Evolutionary conservation across 345 rosid species (phyloP), one percentile per base, ranked within the genome.

Genomic region (Stellera chamaejasme): DNA sequence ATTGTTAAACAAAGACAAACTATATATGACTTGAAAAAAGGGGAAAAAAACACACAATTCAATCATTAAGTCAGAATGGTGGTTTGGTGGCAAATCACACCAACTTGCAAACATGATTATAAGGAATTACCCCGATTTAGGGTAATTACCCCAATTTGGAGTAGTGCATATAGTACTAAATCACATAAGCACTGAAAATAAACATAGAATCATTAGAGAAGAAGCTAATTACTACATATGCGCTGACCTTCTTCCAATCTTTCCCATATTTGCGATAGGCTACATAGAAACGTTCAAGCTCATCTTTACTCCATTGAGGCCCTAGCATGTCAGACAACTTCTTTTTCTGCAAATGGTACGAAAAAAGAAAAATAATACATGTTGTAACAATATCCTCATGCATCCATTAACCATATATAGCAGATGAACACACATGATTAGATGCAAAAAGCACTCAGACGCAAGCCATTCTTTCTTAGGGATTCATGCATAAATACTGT

Each of bases 261-360:
- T 79, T 78, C 28, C 96, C 96, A 62, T 80, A 77, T 67, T 73
- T 82, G 25, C 91, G 89, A 66, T 75, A 87, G 48, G 87, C 87
- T 59, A 66, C 87, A 63, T 87, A 87, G 77, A 87, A 87, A 50
- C 78, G 74, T 45, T 75, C 87, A 54, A 87, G 81, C 67, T 87
- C 96, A 49, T 82, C 84, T 72, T 84, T 84, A 63, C 72, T 80
- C 96, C 96, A 87, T 56, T 82, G 89, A 50, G 89, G 89, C 58
- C 96, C 96, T 66, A 87, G 69, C 92, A 84, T 82, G 58, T 80
- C 84, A 13, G 96, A 74, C 66, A 80, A 65, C 74, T 84, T 87
- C 74, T 82, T 82, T 69, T 84, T 84, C 96, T 84, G 80, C 75
- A 66, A 43, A 54, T 43, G 49, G 26, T 36, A 54, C 23, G 15